Evolutionary conservation across 164 flowering plant species (phyloP).

Genomic region (Tetracentron sinense): DNA sequence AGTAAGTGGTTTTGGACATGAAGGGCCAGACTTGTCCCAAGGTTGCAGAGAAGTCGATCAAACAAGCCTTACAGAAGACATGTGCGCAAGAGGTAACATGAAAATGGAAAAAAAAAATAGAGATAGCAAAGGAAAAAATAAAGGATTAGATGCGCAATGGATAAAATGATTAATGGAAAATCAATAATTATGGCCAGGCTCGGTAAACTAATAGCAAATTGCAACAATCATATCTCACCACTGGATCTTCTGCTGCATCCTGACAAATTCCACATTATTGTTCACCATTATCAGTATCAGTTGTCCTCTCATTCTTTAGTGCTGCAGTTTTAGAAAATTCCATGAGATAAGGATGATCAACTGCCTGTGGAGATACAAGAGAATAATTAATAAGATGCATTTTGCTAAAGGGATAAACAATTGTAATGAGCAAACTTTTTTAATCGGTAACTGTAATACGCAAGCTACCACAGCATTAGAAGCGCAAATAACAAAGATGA

Average conservation of each 20-base stretch:
- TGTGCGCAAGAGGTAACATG: conserved; percentile 85
- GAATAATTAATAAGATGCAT: not conserved
- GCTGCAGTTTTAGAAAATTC: conserved; percentile 53
- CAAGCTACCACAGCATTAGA: not conserved
- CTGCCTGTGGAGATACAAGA: conserved; percentile 53
- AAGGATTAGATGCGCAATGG: not conserved
- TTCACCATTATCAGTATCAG: conserved; percentile 27
- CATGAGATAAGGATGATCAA: conserved; percentile 96
- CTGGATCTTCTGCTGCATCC: conserved; percentile 69
- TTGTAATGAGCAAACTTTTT: too few species aligned
- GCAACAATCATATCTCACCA: conserved; percentile 39
- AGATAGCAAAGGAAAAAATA: not conserved
- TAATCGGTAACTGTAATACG: not conserved
- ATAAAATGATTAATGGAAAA: not conserved
- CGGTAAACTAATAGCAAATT: not conserved
- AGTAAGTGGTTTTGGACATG: conserved; percentile 72
- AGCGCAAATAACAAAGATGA: not conserved
- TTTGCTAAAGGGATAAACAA: not conserved
- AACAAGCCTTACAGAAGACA: conserved; percentile 74
- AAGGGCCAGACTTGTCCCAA: conserved; percentile 64
- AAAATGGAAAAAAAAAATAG: conserved; percentile 1
- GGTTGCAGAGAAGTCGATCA: conserved; percentile 53
- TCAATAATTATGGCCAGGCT: not conserved
- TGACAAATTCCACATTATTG: conserved; percentile 70
- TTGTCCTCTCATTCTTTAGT: conserved; percentile 24